Evolutionary conservation across 2,329 filamentous ascomycete species (phyloP).

Genomic region (Neoarthrinium moseri): DNA sequence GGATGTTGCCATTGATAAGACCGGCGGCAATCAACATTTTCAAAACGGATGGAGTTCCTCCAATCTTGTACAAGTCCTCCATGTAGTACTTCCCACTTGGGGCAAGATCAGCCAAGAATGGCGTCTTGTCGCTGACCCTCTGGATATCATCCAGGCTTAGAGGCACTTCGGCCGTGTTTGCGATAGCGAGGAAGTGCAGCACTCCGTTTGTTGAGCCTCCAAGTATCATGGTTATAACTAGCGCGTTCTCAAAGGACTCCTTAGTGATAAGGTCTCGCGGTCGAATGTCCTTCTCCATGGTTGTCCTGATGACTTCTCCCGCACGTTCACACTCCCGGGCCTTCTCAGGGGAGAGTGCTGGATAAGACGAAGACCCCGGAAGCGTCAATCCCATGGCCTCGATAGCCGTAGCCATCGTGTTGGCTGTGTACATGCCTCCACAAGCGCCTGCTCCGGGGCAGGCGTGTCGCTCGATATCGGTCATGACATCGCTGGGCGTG

Average conservation of each 20-base stretch:
- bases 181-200: slow-evolving; percentile 88
- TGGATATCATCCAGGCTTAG: slow-evolving; percentile 82
- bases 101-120: slow-evolving; percentile 81
- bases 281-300: slow-evolving; percentile 80
- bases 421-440: slow-evolving; percentile 83
- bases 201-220: slow-evolving; percentile 89
- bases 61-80: slow-evolving; percentile 74
- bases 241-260: slow-evolving; percentile 80
- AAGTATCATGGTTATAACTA: slow-evolving; percentile 89
- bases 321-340: slow-evolving; percentile 82
- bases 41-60: slow-evolving; percentile 71
- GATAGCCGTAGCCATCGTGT: slow-evolving; percentile 86
- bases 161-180: slow-evolving; percentile 74
- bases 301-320: slow-evolving; percentile 73
- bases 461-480: slow-evolving; percentile 75
- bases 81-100: slow-evolving; percentile 83
- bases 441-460: slow-evolving; percentile 73
- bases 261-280: slow-evolving; percentile 80
- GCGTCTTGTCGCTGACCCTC: slow-evolving; percentile 76
- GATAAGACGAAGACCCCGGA: slow-evolving; percentile 81
- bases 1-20: slow-evolving; percentile 67
- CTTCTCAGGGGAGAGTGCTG: slow-evolving; percentile 78
- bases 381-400: slow-evolving; percentile 81
- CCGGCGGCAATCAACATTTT: slow-evolving; percentile 72
- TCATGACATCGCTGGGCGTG: slow-evolving; percentile 72